phyloP scores from a whole-genome alignment of 768 basidiomycete species.

The Macrolepiota dolichaula region DNA sequence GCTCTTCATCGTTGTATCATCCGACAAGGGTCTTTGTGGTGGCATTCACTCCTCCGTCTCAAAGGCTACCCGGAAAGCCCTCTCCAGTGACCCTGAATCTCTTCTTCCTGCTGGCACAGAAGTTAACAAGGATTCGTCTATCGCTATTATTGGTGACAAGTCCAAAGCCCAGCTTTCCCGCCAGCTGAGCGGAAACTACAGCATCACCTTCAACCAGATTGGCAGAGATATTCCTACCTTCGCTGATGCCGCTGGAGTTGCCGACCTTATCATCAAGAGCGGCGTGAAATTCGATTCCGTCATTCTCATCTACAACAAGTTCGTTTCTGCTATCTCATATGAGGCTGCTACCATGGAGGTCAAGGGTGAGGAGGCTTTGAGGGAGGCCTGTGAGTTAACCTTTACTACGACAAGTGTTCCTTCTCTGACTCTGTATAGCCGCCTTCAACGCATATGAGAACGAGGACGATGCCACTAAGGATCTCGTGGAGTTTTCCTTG shows the following conservation, averaged over 20 bases:
- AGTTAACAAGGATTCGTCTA: constrained; percentile 57
- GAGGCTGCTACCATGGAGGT: constrained; percentile 75
- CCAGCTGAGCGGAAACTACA: constrained; percentile 57
- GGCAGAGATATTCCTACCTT: constrained; percentile 98
- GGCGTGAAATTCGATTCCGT: constrained; percentile 86
- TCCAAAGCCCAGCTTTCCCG: constrained; percentile 89
- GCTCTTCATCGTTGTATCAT: constrained; percentile 93
- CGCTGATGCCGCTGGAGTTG: constrained; percentile 90
- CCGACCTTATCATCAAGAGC: constrained; percentile 86
- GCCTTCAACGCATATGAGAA: constrained; percentile 96
- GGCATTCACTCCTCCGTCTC: constrained; percentile 98
- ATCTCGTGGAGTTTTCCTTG: constrained; percentile 91
- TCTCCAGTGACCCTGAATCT: constrained; percentile 50
- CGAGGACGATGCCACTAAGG: constrained; percentile 93
- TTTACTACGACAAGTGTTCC: neutral
- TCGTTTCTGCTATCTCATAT: constrained; percentile 88
- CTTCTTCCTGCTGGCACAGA: constrained; percentile 42
- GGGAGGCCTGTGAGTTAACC: constrained; percentile 65
- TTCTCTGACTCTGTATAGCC: constrained; percentile 37
- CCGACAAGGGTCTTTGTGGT: constrained; percentile 99
- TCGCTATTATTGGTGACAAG: constrained; percentile 96
- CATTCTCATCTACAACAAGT: constrained; percentile 78
- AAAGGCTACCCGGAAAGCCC: constrained; percentile 78
- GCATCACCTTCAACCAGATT: constrained; percentile 94
- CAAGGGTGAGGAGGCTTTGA: constrained; percentile 77